These are phyloP conservation scores for Diaporthe aspalathi DNA, from an alignment of 2,329 filamentous ascomycete species.

Conservation along the genomic window DNA sequence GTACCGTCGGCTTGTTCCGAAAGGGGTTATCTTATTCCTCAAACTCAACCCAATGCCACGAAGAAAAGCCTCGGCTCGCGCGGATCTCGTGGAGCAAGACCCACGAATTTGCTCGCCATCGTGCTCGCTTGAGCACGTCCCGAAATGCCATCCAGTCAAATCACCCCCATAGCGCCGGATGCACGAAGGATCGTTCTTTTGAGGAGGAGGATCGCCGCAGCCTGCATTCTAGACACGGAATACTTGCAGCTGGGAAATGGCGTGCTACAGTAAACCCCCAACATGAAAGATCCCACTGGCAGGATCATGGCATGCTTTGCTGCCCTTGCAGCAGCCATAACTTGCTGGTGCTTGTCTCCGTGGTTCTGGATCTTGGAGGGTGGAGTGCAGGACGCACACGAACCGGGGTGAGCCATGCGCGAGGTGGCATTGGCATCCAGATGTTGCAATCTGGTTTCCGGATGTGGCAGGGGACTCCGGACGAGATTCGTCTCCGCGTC, in stretches of 20 bases:
- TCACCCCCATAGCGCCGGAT: not conserved
- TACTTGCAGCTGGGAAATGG: not conserved
- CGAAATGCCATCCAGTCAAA: not conserved
- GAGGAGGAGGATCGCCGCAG: not conserved
- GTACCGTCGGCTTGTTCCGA: not conserved
- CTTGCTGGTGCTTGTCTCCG: not conserved
- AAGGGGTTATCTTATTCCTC: not conserved
- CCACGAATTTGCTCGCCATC: not conserved
- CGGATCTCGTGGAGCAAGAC: not conserved
- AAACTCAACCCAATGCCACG: not conserved
- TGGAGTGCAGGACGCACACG: not conserved
- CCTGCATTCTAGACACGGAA: not conserved
- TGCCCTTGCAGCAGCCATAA: not conserved
- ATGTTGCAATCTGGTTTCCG: conserved; percentile 1
- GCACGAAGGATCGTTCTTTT: not conserved
- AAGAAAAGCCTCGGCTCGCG: not conserved
- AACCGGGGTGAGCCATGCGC: conserved; percentile 12
- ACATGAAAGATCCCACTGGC: not conserved
- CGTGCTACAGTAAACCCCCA: not conserved
- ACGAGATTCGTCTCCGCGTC: not conserved
- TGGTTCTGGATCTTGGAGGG: conserved; percentile 1
- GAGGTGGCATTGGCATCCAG: conserved; percentile 10
- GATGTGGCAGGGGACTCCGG: not conserved
- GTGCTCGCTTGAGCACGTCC: conserved; percentile 1
- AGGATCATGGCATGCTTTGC: not conserved